phyloP scores from a whole-genome alignment of 176 grass and related monocot genomes.

The Carex littledalei region DNA sequence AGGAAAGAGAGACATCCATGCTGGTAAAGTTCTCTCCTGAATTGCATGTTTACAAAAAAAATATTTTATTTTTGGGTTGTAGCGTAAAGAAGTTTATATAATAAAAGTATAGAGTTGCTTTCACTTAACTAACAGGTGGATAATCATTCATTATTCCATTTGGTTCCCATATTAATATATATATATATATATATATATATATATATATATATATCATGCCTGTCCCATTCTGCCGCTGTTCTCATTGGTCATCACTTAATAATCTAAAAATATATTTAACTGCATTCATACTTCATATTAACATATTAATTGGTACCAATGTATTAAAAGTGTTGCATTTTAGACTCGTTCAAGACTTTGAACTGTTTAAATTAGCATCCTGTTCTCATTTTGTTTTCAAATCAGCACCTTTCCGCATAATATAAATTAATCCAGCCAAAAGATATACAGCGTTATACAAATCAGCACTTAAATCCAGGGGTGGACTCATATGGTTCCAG shows the following conservation, averaged over 20 bases:
- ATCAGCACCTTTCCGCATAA: background rate
- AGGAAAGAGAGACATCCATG: too few species aligned
- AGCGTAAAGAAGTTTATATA: background rate
- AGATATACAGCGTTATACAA: background rate
- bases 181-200: background rate
- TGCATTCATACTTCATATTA: slow-evolving; percentile 6
- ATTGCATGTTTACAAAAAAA: background rate
- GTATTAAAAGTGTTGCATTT: background rate
- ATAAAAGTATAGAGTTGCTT: slow-evolving; percentile 22
- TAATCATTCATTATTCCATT: slow-evolving; percentile 5
- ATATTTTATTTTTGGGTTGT: background rate
- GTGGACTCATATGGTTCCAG: too few species aligned
- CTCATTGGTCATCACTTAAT: slow-evolving; percentile 3
- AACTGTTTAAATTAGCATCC: background rate
- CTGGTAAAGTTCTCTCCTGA: too few species aligned
- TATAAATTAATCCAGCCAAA: background rate
- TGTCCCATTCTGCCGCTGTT: slow-evolving; percentile 6
- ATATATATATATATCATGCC: too few species aligned
- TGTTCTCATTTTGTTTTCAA: slow-evolving; percentile 3
- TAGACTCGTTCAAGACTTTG: background rate
- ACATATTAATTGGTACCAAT: background rate
- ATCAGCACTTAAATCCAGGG: too few species aligned
- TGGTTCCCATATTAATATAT: background rate
- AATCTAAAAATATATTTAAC: background rate
- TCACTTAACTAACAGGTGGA: slow-evolving; percentile 20